phyloP scores from a whole-genome alignment of 768 basidiomycete species.

The Tulasnella sp. region DNA sequence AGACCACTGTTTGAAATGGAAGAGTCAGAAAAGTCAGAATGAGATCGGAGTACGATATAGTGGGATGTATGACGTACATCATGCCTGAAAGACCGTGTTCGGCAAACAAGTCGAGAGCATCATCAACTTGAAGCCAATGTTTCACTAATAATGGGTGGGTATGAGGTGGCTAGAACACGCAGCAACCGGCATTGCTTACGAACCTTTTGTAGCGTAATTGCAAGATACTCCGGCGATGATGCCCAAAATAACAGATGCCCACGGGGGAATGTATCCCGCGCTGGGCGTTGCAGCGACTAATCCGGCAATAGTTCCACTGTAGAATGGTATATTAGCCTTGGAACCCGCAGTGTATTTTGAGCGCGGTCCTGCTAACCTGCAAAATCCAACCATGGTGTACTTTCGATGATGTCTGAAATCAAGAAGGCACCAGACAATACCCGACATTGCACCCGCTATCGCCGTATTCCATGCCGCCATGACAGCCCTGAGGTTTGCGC shows the following conservation, averaged over 20 bases:
- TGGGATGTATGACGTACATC: too few relatives aligned
- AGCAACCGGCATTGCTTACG: conserved; percentile 21
- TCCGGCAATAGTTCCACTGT: conserved; percentile 79
- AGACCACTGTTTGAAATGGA: too few relatives aligned
- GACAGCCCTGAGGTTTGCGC: conserved; percentile 75
- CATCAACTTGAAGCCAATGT: conserved; percentile 58
- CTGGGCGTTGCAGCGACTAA: conserved; percentile 83
- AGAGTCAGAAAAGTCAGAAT: too few relatives aligned
- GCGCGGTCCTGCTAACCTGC: too few relatives aligned
- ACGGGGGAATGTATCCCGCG: conserved; percentile 65
- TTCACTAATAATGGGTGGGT: conserved; percentile 38
- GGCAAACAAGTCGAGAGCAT: conserved; percentile 85
- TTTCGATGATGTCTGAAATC: conserved; percentile 71
- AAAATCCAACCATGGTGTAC: conserved; percentile 85
- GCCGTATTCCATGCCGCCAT: conserved; percentile 83
- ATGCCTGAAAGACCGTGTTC: conserved; percentile 81
- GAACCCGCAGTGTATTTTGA: too few relatives aligned
- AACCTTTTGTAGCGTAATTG: conserved; percentile 77
- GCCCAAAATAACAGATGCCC: conserved; percentile 67
- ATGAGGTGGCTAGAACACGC: conserved; percentile 12
- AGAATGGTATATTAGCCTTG: too few relatives aligned
- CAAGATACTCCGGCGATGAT: conserved; percentile 55
- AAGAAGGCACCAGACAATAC: conserved; percentile 34
- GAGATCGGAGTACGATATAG: too few relatives aligned
- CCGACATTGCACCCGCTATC: conserved; percentile 53